These are phyloP conservation scores for Geosiphon pyriformis DNA, from an alignment of 192 early-diverging fungal genomes.

Conservation along the genomic window DNA sequence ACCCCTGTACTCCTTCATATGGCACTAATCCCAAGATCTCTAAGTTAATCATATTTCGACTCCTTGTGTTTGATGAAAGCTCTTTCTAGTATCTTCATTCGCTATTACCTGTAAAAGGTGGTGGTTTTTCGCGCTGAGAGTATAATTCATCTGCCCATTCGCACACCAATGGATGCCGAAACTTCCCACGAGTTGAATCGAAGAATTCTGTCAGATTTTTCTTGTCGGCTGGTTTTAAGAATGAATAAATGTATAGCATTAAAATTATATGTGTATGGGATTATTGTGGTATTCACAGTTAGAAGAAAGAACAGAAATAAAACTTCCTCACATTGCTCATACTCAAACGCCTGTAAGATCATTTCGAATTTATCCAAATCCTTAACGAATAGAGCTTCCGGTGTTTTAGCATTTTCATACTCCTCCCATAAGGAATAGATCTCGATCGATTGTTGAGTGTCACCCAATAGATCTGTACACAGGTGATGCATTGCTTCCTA, in stretches of 20 bases:
- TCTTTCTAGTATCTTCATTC: too few species aligned
- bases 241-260: too few species aligned
- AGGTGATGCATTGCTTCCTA: constrained; percentile 62
- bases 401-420: constrained; percentile 70
- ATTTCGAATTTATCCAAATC: constrained; percentile 98
- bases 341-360: constrained; percentile 88
- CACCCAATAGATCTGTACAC: constrained; percentile 48
- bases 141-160: constrained; percentile 82
- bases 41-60: too few species aligned
- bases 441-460: constrained; percentile 55
- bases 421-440: constrained; percentile 78
- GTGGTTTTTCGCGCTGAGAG: constrained; percentile 41
- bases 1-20: too few species aligned
- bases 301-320: constrained; percentile 6
- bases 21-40: too few species aligned
- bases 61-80: too few species aligned
- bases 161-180: constrained; percentile 75
- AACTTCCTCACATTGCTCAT: constrained; percentile 64
- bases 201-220: constrained; percentile 73
- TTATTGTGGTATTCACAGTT: neutral
- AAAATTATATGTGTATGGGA: too few species aligned
- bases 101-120: too few species aligned
- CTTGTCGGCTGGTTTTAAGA: constrained; percentile 39
- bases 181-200: constrained; percentile 72
- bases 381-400: constrained; percentile 78